Evolutionary conservation across 2,329 filamentous ascomycete species (phyloP).

Genomic region (Fusarium mangiferae): DNA sequence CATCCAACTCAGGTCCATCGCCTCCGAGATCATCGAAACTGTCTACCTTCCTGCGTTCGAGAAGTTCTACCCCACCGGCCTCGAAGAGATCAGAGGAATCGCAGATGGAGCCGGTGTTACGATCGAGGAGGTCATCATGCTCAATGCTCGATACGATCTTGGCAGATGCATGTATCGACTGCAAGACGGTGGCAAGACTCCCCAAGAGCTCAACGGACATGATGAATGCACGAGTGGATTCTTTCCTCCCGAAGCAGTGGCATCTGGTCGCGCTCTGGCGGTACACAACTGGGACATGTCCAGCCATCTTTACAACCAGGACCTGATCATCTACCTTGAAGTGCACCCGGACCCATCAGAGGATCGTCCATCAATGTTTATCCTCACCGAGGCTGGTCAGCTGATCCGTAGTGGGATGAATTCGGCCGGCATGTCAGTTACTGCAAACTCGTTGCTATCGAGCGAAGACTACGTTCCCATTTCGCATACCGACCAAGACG

Average conservation of each 20-base stretch:
- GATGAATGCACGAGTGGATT: neutral
- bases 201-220: accelerated
- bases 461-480: neutral
- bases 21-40: neutral
- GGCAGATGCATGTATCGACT: neutral
- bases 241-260: neutral
- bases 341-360: neutral
- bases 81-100: neutral
- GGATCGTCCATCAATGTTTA: neutral
- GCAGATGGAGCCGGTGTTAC: neutral
- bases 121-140: neutral
- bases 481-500: neutral
- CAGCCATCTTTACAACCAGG: neutral
- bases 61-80: neutral
- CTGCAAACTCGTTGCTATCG: neutral
- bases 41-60: neutral
- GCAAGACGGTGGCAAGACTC: neutral
- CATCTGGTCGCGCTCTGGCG: neutral
- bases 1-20: neutral
- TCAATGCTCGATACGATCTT: neutral
- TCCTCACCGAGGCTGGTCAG: neutral
- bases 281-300: neutral
- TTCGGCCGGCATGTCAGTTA: neutral
- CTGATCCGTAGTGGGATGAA: neutral
- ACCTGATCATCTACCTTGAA: neutral